Conservation (phyloP, 2,329 filamentous ascomycete genomes). For the Alternaria postmessia region DNA sequence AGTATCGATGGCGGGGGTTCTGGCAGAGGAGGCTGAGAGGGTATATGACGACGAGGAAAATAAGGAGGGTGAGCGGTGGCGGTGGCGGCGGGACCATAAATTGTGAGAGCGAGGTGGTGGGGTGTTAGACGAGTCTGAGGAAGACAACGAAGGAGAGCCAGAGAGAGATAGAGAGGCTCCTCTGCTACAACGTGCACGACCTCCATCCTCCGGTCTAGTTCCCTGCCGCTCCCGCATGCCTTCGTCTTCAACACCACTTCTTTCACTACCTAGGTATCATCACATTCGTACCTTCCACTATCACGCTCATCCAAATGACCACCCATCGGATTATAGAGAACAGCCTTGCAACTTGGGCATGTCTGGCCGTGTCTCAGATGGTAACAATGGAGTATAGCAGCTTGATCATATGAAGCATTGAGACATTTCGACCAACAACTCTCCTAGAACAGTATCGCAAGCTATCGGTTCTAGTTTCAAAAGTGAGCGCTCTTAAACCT, state of each 20-base stretch:
- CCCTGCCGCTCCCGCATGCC: not conserved
- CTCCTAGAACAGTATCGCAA: not conserved
- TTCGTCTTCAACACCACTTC: not conserved
- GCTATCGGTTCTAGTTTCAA: not conserved
- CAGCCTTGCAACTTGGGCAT: constrained; percentile 5
- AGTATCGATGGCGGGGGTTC: not conserved
- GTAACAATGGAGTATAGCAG: not conserved
- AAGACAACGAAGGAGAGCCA: not conserved
- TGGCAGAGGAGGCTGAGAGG: not conserved
- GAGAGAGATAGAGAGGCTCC: not conserved
- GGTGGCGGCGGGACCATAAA: not conserved
- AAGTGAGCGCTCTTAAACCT: not conserved
- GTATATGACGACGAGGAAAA: not conserved
- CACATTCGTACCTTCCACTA: not conserved
- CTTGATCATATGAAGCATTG: not conserved
- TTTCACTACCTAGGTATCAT: not conserved
- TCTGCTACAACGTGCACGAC: not conserved
- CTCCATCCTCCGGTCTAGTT: not conserved
- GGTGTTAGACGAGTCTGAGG: not conserved
- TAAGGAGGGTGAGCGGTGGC: not conserved
- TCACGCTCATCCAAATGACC: not conserved
- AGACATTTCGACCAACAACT: not conserved
- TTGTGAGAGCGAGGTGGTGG: not conserved
- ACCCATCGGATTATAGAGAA: not conserved
- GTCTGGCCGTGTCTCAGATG: not conserved